phyloP scores from a whole-genome alignment of 1,139 yeast genomes.

The Lizanozyma gosingica region DNA sequence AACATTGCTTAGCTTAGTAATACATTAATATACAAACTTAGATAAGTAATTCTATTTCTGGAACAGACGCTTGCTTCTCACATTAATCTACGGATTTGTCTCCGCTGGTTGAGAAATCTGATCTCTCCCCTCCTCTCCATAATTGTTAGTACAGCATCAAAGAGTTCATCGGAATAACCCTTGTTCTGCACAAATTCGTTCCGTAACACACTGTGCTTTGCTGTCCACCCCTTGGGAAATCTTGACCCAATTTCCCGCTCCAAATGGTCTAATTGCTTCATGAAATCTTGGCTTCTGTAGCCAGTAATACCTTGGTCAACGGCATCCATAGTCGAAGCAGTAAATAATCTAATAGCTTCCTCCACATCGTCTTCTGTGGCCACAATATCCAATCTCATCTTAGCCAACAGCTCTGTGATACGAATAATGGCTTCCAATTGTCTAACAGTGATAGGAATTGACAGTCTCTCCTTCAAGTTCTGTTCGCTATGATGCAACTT shows the following conservation, averaged over 20 bases:
- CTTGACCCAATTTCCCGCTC: neutral
- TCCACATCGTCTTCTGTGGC: constrained; percentile 89
- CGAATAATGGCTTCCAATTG: constrained; percentile 96
- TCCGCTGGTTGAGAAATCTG: neutral
- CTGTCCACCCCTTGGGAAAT: neutral
- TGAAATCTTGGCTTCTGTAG: neutral
- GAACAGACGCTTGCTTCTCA: no score
- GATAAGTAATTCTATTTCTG: no score
- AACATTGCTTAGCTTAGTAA: no score
- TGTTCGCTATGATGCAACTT: constrained; percentile 75
- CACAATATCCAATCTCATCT: constrained; percentile 70
- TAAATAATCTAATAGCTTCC: constrained; percentile 89
- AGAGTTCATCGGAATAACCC: neutral
- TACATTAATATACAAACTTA: no score
- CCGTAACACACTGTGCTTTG: neutral
- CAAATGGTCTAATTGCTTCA: neutral
- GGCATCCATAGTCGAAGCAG: constrained; percentile 97
- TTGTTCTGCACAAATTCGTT: neutral
- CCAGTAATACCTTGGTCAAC: constrained; percentile 70
- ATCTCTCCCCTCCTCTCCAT: neutral
- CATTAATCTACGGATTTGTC: neutral
- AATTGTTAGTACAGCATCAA: neutral
- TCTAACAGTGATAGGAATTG: constrained; percentile 95
- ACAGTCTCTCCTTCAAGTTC: constrained; percentile 79
- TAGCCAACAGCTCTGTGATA: constrained; percentile 91